Percentiles rank a stretch among this genome's conserved stretches.
These are phyloP conservation scores for Neurospora sp. DNA, from an alignment of 495 filamentous ascomycete species.

Conservation along the genomic window DNA sequence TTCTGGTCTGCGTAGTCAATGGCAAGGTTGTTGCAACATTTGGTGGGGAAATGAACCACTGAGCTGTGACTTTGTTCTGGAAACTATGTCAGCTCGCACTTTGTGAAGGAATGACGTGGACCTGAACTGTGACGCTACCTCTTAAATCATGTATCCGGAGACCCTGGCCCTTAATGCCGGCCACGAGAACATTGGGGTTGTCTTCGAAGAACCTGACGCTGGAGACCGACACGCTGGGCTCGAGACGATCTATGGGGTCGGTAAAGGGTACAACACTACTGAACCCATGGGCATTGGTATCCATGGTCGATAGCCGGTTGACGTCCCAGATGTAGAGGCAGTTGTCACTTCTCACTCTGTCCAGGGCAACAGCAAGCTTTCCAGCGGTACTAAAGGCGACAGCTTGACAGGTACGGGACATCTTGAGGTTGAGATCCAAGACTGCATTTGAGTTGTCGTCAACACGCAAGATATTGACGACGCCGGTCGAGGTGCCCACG, in stretches of 20 bases:
- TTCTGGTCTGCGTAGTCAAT: conserved; percentile 87
- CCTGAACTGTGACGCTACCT: conserved; percentile 41
- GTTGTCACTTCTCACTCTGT: conserved; percentile 83
- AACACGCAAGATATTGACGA: conserved; percentile 71
- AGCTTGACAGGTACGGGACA: conserved; percentile 81
- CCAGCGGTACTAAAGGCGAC: conserved; percentile 77
- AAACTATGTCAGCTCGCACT: background rate
- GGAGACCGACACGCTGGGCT: conserved; percentile 75
- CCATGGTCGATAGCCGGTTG: conserved; percentile 47
- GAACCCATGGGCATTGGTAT: conserved; percentile 25
- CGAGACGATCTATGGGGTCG: conserved; percentile 62
- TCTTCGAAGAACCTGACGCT: conserved; percentile 86
- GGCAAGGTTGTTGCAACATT: conserved; percentile 80
- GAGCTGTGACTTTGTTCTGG: conserved; percentile 25
- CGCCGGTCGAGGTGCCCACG: conserved; percentile 74
- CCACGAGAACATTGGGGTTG: conserved; percentile 71
- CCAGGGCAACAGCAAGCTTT: conserved; percentile 75
- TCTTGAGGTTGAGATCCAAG: conserved; percentile 67
- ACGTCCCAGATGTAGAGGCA: conserved; percentile 94
- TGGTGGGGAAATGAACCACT: conserved; percentile 54
- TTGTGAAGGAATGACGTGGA: background rate
- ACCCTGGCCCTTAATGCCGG: conserved; percentile 75
- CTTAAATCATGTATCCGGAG: conserved; percentile 84
- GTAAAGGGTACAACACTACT: conserved; percentile 24
- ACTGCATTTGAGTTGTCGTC: conserved; percentile 53